These are phyloP conservation scores for Suhomyces sp. DNA, from an alignment of 805 yeast species.

Conservation along the genomic window DNA sequence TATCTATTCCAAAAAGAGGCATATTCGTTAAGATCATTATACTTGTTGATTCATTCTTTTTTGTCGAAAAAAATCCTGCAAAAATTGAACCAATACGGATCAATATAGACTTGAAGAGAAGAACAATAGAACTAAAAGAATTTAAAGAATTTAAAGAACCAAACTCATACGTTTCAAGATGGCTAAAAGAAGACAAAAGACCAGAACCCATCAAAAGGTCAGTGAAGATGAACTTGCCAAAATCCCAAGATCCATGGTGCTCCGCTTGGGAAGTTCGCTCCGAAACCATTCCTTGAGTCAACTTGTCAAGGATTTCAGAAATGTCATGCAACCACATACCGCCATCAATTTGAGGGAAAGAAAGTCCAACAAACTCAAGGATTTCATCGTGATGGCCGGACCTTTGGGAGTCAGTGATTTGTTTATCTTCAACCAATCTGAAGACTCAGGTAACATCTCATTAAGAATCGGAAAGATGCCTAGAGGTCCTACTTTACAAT, in stretches of 20 bases:
- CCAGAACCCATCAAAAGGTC: slow-evolving; percentile 76
- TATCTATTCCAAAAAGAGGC: too few species aligned
- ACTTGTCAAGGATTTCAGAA: slow-evolving; percentile 82
- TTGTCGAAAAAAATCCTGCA: too few species aligned
- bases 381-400: slow-evolving; percentile 97
- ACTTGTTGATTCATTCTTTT: too few species aligned
- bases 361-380: slow-evolving; percentile 82
- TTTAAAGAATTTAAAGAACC: too few species aligned
- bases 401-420: slow-evolving; percentile 91
- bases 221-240: slow-evolving; percentile 66
- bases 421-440: slow-evolving; percentile 81
- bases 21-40: too few species aligned
- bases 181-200: slow-evolving; percentile 57
- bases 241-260: slow-evolving; percentile 92
- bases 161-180: slow-evolving; percentile 15
- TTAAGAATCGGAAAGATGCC: slow-evolving; percentile 86
- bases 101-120: too few species aligned
- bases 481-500: slow-evolving; percentile 90
- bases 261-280: slow-evolving; percentile 75
- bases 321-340: slow-evolving; percentile 94
- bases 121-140: too few species aligned
- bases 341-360: slow-evolving; percentile 87
- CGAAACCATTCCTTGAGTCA: slow-evolving; percentile 81
- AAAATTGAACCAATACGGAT: too few species aligned
- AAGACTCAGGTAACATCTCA: slow-evolving; percentile 73